Conservation (phyloP, 208 protist species). For the Acanthamoeba healyi region DNA sequence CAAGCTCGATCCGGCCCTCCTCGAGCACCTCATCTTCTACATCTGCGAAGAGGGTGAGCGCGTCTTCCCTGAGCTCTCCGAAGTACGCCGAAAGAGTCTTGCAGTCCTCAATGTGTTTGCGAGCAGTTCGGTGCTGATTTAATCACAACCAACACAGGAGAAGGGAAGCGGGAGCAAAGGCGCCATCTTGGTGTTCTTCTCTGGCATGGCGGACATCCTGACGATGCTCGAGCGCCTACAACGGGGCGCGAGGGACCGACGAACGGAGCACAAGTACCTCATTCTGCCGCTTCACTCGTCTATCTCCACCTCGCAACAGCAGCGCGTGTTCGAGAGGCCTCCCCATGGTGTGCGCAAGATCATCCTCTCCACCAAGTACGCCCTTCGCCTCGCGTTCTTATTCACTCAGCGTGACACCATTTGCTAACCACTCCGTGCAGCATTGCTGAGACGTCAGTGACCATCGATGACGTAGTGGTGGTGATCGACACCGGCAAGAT, state of each 20-base stretch:
- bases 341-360: constrained; percentile 95
- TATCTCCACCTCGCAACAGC: constrained; percentile 94
- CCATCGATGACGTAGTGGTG: constrained; percentile 97
- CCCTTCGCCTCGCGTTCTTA: neutral
- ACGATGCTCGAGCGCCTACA: constrained; percentile 92
- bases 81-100: neutral
- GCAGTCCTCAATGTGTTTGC: neutral
- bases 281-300: constrained; percentile 96
- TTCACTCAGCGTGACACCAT: neutral
- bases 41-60: constrained; percentile 49
- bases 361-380: constrained; percentile 95
- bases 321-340: constrained; percentile 94
- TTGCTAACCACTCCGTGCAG: neutral
- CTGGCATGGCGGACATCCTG: constrained; percentile 96
- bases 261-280: constrained; percentile 54
- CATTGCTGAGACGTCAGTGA: constrained; percentile 98
- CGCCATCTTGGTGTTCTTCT: constrained; percentile 97
- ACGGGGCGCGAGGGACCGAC: neutral
- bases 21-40: constrained; percentile 68
- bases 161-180: constrained; percentile 75
- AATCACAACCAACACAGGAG: neutral
- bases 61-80: constrained; percentile 8
- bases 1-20: constrained; percentile 49
- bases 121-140: neutral
- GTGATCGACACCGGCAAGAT: constrained; percentile 98